These are phyloP conservation scores for Schizophyllum commune DNA, from an alignment of 1,284 basidiomycete species.

Conservation along the genomic window DNA sequence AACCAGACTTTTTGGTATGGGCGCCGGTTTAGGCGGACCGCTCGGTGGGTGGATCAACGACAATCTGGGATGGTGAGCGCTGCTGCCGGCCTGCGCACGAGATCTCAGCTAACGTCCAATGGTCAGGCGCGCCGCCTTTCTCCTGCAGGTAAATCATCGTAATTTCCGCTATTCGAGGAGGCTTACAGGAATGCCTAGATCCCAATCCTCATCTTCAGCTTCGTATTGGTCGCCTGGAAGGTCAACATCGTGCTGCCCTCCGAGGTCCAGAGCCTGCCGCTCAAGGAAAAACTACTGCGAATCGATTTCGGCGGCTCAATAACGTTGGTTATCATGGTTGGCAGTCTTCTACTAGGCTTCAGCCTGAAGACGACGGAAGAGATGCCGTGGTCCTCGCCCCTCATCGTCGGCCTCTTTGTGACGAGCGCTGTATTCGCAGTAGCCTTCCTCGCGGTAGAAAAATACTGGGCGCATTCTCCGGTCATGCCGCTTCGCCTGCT, in stretches of 20 bases:
- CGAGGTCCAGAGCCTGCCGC: slow-evolving; percentile 49
- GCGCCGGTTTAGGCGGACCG: slow-evolving; percentile 83
- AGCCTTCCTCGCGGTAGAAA: slow-evolving; percentile 69
- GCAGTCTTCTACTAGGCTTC: slow-evolving; percentile 67
- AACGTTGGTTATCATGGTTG: slow-evolving; percentile 70
- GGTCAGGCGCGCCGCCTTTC: slow-evolving; percentile 58
- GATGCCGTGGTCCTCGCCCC: slow-evolving; percentile 65
- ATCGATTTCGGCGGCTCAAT: slow-evolving; percentile 81
- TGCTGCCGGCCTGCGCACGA: neutral
- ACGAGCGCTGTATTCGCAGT: slow-evolving; percentile 45
- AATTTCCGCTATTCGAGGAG: slow-evolving; percentile 5
- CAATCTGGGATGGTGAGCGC: slow-evolving; percentile 68
- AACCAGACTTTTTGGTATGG: slow-evolving; percentile 63
- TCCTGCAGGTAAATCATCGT: slow-evolving; percentile 44
- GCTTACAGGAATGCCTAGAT: slow-evolving; percentile 35
- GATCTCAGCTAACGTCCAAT: neutral
- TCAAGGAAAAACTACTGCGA: slow-evolving; percentile 59
- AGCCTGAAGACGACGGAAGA: slow-evolving; percentile 79
- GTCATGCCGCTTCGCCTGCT: slow-evolving; percentile 81
- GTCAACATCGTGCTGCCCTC: slow-evolving; percentile 63
- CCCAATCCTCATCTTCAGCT: slow-evolving; percentile 66
- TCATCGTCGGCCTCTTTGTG: slow-evolving; percentile 59
- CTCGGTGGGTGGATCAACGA: slow-evolving; percentile 85
- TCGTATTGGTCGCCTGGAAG: slow-evolving; percentile 61
- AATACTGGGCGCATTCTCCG: slow-evolving; percentile 66